Conservation (phyloP, 345 rosid genomes). For the Clarkia xantiana region DNA sequence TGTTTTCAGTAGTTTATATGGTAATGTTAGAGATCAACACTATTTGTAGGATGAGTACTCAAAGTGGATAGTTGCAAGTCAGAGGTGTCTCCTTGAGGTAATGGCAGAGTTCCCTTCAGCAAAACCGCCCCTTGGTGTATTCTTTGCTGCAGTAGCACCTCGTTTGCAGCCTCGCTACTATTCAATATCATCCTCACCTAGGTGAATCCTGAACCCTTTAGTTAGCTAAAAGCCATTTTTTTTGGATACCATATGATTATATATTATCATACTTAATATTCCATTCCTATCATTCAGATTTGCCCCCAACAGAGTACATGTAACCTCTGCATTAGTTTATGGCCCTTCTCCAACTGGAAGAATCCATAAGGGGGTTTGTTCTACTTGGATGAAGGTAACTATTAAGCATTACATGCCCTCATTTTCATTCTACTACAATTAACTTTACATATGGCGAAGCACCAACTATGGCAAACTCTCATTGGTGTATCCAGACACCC, state of each 20-base stretch:
- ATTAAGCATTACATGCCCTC: background rate
- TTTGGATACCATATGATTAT: no score
- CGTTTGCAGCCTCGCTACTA: slow-evolving; percentile 85
- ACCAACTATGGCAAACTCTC: no score
- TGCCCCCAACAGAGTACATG: slow-evolving; percentile 63
- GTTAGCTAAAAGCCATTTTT: background rate
- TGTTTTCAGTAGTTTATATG: no score
- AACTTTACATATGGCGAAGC: no score
- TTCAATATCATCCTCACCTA: slow-evolving; percentile 94
- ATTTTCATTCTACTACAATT: background rate
- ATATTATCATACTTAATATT: background rate
- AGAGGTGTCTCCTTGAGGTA: slow-evolving; percentile 92
- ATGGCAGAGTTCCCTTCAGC: slow-evolving; percentile 87
- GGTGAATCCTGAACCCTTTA: slow-evolving; percentile 17
- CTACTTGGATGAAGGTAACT: slow-evolving; percentile 90
- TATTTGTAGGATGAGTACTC: slow-evolving; percentile 63
- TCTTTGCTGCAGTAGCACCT: slow-evolving; percentile 85
- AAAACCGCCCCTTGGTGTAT: slow-evolving; percentile 83
- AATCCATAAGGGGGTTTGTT: slow-evolving; percentile 82
- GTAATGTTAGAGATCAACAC: no score
- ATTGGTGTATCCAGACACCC: no score
- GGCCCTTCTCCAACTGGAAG: slow-evolving; percentile 80
- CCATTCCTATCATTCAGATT: slow-evolving; percentile 25
- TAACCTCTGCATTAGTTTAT: slow-evolving; percentile 78
- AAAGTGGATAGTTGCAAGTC: slow-evolving; percentile 72